Percentiles rank a stretch among this genome's conserved stretches.
Conservation (phyloP, 2,329 filamentous ascomycete species). For the Aquanectria penicillioides region DNA sequence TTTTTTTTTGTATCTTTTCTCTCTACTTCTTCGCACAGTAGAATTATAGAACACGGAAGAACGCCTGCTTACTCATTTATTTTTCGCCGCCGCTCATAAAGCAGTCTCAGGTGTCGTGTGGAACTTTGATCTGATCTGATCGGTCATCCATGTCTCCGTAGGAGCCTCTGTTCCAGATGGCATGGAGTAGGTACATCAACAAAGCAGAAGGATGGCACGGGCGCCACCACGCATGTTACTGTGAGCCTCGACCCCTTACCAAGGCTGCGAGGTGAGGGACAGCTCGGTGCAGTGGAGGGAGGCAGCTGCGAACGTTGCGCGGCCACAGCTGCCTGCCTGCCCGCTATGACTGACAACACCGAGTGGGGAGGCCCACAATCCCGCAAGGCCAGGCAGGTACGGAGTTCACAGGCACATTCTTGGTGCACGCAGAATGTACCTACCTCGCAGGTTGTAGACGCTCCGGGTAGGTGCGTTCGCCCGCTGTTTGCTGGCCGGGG, state of each 20-base stretch:
- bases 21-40: too few species aligned
- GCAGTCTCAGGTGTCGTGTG: not conserved
- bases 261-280: constrained; percentile 4
- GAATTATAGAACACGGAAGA: too few species aligned
- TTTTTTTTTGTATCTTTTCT: too few species aligned
- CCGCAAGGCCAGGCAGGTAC: constrained; percentile 3
- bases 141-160: not conserved
- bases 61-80: too few species aligned
- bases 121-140: constrained; percentile 8
- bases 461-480: constrained; percentile 1
- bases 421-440: constrained; percentile 2
- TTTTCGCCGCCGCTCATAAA: too few species aligned
- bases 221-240: not conserved
- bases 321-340: constrained; percentile 36
- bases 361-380: constrained; percentile 6
- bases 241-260: not conserved
- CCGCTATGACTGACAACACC: constrained; percentile 12
- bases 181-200: not conserved
- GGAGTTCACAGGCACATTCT: not conserved
- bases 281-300: constrained; percentile 20
- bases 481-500: not conserved
- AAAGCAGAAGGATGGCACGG: constrained; percentile 7
- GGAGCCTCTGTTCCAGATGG: not conserved
- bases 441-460: not conserved
- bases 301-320: constrained; percentile 28